Evolutionary conservation across 768 basidiomycete genomes (phyloP).

Genomic region (Boletus tomentosulus): DNA sequence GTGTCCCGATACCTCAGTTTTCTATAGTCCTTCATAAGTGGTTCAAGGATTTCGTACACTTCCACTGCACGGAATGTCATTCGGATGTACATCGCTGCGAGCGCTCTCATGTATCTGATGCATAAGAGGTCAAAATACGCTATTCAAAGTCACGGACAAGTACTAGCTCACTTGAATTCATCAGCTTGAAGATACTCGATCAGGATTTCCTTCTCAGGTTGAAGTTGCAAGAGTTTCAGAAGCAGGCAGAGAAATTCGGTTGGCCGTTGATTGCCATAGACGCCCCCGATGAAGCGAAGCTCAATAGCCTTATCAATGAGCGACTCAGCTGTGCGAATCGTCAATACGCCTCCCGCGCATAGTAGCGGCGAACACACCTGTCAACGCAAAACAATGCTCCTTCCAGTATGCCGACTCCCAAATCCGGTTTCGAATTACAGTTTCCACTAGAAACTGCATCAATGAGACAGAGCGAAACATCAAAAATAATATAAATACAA

Average conservation of each 20-base stretch:
- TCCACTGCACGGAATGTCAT: conserved; percentile 91
- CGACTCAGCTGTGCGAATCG: conserved; percentile 63
- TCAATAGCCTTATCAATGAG: conserved; percentile 92
- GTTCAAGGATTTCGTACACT: conserved; percentile 91
- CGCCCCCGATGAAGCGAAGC: conserved; percentile 80
- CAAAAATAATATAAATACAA: conserved; percentile 3
- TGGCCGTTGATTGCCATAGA: conserved; percentile 92
- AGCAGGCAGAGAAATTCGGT: conserved; percentile 92
- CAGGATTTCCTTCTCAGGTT: conserved; percentile 96
- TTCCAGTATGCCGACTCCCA: conserved; percentile 97
- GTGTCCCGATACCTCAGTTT: conserved; percentile 80
- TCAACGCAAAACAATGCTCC: conserved; percentile 97
- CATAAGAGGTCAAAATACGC: neutral
- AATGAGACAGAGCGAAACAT: conserved; percentile 14
- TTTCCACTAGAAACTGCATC: conserved; percentile 85
- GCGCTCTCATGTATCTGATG: conserved; percentile 82
- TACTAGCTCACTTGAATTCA: conserved; percentile 87
- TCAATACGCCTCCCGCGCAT: conserved; percentile 3
- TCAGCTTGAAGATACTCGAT: conserved; percentile 94
- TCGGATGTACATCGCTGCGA: conserved; percentile 91
- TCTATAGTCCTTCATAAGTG: conserved; percentile 88
- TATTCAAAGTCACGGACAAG: neutral
- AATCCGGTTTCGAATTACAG: conserved; percentile 91
- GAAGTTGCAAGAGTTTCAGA: conserved; percentile 92
- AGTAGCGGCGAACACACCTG: conserved; percentile 48